phyloP scores from a whole-genome alignment of 2,329 filamentous ascomycete genomes.

The Fusarium luffae region DNA sequence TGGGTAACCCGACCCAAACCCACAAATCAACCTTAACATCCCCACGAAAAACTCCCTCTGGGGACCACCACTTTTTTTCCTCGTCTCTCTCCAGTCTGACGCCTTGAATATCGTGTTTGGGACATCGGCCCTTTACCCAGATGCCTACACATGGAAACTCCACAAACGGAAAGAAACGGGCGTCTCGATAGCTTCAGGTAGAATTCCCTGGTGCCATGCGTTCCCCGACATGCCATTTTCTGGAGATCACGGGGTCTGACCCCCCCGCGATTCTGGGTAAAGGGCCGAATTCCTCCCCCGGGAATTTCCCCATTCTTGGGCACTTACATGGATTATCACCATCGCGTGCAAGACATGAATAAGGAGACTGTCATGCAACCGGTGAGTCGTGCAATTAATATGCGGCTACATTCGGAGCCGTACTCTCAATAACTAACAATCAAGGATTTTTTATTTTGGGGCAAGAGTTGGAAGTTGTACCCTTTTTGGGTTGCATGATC shows the following conservation, averaged over 20 bases:
- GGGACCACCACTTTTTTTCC: conserved; percentile 8
- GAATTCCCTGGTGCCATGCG: neutral
- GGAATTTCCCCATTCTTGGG: conserved; percentile 11
- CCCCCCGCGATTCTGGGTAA: conserved; percentile 34
- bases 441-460: neutral
- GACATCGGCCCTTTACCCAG: conserved; percentile 17
- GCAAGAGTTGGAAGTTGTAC: conserved; percentile 1
- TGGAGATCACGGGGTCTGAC: conserved; percentile 29
- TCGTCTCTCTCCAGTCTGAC: neutral
- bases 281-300: conserved; percentile 26
- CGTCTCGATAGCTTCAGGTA: neutral
- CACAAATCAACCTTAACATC: conserved; percentile 30
- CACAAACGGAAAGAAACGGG: conserved; percentile 28
- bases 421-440: too few species aligned
- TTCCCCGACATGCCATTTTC: conserved; percentile 6
- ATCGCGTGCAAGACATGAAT: neutral
- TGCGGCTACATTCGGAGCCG: conserved; percentile 7
- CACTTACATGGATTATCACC: neutral
- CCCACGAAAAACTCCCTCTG: neutral
- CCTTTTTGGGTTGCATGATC: conserved; percentile 5
- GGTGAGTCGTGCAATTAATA: neutral
- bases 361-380: neutral
- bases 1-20: neutral
- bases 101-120: neutral
- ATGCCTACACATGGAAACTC: conserved; percentile 17